phyloP scores from a whole-genome alignment of 2,329 filamentous ascomycete genomes.

The Cladophialophora bantiana region DNA sequence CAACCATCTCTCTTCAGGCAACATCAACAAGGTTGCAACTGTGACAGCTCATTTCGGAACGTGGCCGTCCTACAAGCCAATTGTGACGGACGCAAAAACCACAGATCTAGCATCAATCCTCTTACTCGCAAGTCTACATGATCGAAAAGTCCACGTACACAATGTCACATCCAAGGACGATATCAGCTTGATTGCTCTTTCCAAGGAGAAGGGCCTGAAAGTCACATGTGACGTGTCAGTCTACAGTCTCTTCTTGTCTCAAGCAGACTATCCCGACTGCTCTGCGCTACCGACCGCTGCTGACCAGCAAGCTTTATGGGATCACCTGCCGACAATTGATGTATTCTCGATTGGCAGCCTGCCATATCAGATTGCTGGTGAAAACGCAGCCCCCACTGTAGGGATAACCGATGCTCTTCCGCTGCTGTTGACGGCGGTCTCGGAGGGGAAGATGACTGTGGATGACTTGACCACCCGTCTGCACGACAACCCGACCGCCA shows the following conservation, averaged over 20 bases:
- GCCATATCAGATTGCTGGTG: conserved; percentile 74
- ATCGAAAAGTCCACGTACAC: conserved; percentile 78
- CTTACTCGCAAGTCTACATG: conserved; percentile 78
- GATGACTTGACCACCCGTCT: conserved; percentile 75
- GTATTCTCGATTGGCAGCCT: conserved; percentile 80
- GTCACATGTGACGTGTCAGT: conserved; percentile 85
- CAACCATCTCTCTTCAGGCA: conserved; percentile 75
- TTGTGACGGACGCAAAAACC: conserved; percentile 80
- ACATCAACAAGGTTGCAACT: conserved; percentile 82
- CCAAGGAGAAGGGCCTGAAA: conserved; percentile 81
- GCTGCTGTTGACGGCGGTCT: conserved; percentile 76
- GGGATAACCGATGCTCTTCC: conserved; percentile 78
- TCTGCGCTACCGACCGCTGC: conserved; percentile 69
- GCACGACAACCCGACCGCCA: conserved; percentile 79
- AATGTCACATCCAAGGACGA: conserved; percentile 83
- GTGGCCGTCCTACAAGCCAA: conserved; percentile 79
- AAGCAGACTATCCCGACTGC: conserved; percentile 72
- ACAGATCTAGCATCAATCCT: conserved; percentile 82
- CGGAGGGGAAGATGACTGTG: conserved; percentile 74
- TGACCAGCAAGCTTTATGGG: conserved; percentile 78
- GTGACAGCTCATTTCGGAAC: conserved; percentile 79
- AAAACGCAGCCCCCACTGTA: conserved; percentile 64
- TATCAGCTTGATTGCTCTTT: conserved; percentile 76
- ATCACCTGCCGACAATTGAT: conserved; percentile 74
- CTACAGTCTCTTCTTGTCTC: conserved; percentile 77